These are phyloP conservation scores for Parascedosporium putredinis DNA, from an alignment of 2,329 filamentous ascomycete species.

Conservation along the genomic window DNA sequence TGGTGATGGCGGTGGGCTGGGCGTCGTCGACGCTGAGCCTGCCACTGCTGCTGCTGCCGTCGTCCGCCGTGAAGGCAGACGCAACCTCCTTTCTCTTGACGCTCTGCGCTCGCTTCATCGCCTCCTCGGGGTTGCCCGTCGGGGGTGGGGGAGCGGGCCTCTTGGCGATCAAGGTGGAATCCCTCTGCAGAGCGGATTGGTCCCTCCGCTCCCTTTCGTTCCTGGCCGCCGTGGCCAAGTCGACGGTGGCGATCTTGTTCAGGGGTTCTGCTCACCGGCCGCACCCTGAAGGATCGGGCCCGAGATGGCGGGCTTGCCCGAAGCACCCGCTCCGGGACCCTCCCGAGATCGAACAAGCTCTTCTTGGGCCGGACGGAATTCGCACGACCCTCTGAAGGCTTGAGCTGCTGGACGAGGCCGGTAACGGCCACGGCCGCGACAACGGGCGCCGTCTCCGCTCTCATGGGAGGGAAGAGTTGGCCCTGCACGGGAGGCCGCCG, in stretches of 20 bases:
- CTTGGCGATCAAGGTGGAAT: conserved; percentile 22
- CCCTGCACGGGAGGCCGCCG: conserved; percentile 28
- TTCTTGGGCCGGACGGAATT: conserved; percentile 14
- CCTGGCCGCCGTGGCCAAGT: conserved; percentile 35
- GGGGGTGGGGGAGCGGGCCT: conserved; percentile 27
- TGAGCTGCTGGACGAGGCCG: conserved; percentile 6
- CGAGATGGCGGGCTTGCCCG: conserved; percentile 35
- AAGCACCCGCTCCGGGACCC: background rate
- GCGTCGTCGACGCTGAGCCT: background rate
- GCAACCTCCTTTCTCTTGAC: conserved; percentile 28
- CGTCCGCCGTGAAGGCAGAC: too few species aligned
- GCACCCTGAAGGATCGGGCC: conserved; percentile 33
- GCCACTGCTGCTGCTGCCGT: background rate
- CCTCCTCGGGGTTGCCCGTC: conserved; percentile 21
- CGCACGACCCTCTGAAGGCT: conserved; percentile 11
- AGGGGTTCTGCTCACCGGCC: conserved; percentile 24
- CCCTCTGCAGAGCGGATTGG: conserved; percentile 18
- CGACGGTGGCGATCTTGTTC: conserved; percentile 36
- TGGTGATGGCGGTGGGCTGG: conserved; percentile 25
- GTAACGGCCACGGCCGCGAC: background rate
- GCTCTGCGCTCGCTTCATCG: conserved; percentile 22
- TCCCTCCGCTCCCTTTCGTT: conserved; percentile 35
- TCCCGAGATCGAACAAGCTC: conserved; percentile 1
- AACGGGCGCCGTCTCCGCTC: conserved; percentile 16
- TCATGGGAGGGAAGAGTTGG: conserved; percentile 31